phyloP scores from a whole-genome alignment of 139 green algal genomes.

The Micromonas pusilla region DNA sequence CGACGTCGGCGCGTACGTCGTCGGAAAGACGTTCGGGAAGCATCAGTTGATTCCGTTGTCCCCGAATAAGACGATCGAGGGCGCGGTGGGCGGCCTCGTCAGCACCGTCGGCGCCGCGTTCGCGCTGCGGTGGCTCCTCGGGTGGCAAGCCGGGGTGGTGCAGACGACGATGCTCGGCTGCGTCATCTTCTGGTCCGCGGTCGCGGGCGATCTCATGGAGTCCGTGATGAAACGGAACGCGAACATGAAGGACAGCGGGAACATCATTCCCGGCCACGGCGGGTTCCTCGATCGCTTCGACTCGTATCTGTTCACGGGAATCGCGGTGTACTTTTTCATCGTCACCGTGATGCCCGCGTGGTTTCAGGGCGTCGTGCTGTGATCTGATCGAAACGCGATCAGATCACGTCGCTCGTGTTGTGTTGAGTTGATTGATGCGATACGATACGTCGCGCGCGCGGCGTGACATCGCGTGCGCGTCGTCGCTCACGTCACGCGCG shows the following conservation, averaged over 20 bases:
- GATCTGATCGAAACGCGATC: background rate
- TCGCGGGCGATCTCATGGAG: conserved; percentile 99
- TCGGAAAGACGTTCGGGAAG: conserved; percentile 25
- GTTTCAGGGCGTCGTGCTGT: background rate
- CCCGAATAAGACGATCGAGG: conserved; percentile 51
- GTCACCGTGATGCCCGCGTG: background rate
- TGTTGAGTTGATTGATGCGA: background rate
- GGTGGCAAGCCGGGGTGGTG: conserved; percentile 19
- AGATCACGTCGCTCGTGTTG: background rate
- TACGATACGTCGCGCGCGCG: too few relatives aligned
- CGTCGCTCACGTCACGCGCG: background rate
- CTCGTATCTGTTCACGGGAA: conserved; percentile 94
- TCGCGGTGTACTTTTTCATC: conserved; percentile 56
- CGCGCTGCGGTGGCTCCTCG: conserved; percentile 14
- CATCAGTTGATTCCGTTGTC: conserved; percentile 32
- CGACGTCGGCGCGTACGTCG: conserved; percentile 44
- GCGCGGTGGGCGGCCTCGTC: conserved; percentile 32
- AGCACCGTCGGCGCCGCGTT: conserved; percentile 21
- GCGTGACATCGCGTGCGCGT: too few relatives aligned
- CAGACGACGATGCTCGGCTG: background rate
- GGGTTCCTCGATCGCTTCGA: conserved; percentile 92
- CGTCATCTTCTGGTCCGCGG: conserved; percentile 11
- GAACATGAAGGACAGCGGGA: conserved; percentile 75
- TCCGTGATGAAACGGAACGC: conserved; percentile 95
- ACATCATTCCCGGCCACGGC: conserved; percentile 94